These are phyloP conservation scores for Eucalyptus curtisii DNA, from an alignment of 345 rosid species.

Conservation along the genomic window DNA sequence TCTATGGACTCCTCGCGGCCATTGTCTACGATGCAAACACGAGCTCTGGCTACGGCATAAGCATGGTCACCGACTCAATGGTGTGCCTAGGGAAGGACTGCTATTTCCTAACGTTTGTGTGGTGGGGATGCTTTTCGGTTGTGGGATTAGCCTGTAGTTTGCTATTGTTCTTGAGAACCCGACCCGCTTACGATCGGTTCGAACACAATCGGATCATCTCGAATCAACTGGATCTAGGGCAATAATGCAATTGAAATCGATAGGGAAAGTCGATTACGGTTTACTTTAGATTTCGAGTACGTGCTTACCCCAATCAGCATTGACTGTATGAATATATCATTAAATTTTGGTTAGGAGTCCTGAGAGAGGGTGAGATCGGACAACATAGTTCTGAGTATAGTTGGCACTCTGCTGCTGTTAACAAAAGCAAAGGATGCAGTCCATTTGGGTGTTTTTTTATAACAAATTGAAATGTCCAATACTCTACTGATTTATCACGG, in stretches of 20 bases:
- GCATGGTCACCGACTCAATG: constrained; percentile 16
- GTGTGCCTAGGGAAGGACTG: constrained; percentile 77
- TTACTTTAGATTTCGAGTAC: neutral
- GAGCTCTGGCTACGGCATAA: neutral
- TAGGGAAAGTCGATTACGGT: neutral
- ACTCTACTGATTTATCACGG: neutral
- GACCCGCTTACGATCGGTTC: constrained; percentile 60
- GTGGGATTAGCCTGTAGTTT: constrained; percentile 50
- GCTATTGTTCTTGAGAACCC: constrained; percentile 63
- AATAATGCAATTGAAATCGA: neutral
- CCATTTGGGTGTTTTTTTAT: neutral
- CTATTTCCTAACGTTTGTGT: constrained; percentile 58
- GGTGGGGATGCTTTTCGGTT: constrained; percentile 82
- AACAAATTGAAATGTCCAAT: neutral
- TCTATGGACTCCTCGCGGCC: constrained; percentile 82
- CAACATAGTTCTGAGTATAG: neutral
- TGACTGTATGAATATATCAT: neutral
- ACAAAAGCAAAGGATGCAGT: neutral
- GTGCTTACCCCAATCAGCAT: neutral
- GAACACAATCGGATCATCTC: constrained; percentile 33
- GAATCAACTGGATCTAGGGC: neutral
- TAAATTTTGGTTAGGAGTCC: neutral
- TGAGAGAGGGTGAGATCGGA: neutral
- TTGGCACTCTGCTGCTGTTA: neutral
- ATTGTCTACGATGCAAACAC: constrained; percentile 61